Percentiles rank a stretch among this genome's conserved stretches.
phyloP scores from a whole-genome alignment of 139 green algal species.

The Spirogloea muscicola region DNA sequence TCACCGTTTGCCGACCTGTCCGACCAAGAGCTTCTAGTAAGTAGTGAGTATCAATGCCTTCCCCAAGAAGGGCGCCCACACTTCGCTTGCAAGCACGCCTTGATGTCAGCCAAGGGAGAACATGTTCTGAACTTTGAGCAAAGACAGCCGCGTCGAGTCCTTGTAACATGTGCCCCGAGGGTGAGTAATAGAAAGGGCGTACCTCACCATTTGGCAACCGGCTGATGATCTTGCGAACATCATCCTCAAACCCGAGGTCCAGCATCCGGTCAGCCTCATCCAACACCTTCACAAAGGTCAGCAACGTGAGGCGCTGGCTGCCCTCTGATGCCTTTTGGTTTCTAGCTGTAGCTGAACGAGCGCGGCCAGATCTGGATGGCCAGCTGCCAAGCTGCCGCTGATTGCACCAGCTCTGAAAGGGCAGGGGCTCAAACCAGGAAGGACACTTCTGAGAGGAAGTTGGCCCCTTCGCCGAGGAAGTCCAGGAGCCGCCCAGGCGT shows the following conservation, averaged over 20 bases:
- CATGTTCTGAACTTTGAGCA: background rate
- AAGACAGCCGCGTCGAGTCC: background rate
- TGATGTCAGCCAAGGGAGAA: background rate
- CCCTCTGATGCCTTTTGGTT: background rate
- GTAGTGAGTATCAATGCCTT: background rate
- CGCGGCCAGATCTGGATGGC: background rate
- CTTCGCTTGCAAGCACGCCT: background rate
- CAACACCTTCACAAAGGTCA: slow-evolving; percentile 33
- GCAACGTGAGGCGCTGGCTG: background rate
- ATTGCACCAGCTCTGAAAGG: background rate
- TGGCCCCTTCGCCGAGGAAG: slow-evolving; percentile 69
- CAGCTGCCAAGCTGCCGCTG: background rate
- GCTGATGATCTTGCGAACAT: slow-evolving; percentile 87
- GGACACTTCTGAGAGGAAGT: slow-evolving; percentile 5
- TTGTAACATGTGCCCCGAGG: background rate
- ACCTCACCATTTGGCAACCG: too few relatives aligned
- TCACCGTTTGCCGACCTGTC: slow-evolving; percentile 87
- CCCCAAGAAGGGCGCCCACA: background rate
- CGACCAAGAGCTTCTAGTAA: background rate
- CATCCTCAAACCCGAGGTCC: slow-evolving; percentile 84
- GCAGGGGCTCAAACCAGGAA: background rate
- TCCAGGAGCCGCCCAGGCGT: slow-evolving; percentile 74
- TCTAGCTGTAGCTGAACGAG: background rate
- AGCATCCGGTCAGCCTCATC: slow-evolving; percentile 18
- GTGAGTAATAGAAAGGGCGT: background rate